phyloP scores from a whole-genome alignment of 208 protist species.

The Herpetomonas tarakana region DNA sequence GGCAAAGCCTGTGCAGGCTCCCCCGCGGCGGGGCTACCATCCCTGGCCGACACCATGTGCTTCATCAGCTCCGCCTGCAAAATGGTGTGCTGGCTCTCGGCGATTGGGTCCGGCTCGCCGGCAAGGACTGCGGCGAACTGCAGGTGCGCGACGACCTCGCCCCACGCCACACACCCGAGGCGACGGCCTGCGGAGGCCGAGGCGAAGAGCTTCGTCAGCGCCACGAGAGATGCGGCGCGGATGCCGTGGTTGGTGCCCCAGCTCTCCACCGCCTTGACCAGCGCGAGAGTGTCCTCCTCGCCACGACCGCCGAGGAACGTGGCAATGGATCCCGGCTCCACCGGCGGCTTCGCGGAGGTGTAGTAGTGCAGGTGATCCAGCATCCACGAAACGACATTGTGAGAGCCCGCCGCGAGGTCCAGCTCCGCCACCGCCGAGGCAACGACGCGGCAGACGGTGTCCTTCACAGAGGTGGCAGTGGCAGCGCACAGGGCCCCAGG shows the following conservation, averaged over 20 bases:
- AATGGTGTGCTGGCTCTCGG: not conserved
- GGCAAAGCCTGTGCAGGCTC: not conserved
- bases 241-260: constrained; percentile 13
- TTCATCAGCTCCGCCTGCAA: not conserved
- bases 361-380: constrained; percentile 13
- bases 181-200: not conserved
- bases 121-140: constrained; percentile 11
- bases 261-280: constrained; percentile 12
- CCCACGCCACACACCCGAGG: constrained; percentile 29
- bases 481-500: not conserved
- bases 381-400: constrained; percentile 12
- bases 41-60: not conserved
- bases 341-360: not conserved
- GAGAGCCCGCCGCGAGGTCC: not conserved
- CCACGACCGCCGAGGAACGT: not conserved
- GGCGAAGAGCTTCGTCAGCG: constrained; percentile 14
- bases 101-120: not conserved
- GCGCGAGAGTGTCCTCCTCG: not conserved
- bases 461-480: not conserved
- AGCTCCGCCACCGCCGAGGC: not conserved
- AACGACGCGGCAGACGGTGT: not conserved
- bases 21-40: not conserved
- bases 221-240: constrained; percentile 1
- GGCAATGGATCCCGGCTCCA: not conserved
- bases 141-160: constrained; percentile 24